Base-by-base conservation (phyloP, 2,329 filamentous ascomycete genomes). In the Pseudocercospora eumusae region DNA sequence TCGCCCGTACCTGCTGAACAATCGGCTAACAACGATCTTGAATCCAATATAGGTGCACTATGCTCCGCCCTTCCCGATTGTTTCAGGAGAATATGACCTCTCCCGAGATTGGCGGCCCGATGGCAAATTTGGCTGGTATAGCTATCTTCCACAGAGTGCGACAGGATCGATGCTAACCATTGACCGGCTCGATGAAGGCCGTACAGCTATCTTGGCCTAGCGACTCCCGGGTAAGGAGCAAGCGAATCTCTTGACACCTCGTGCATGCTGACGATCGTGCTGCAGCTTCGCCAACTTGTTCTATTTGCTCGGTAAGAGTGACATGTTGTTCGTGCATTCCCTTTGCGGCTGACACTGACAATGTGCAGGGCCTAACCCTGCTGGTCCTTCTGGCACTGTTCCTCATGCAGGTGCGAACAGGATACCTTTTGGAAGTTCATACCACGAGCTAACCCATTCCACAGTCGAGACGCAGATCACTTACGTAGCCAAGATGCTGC, bases 401-500 rank as follows among this genome's bases (percentile, higher is more conserved):
- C 65, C 67, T 42, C 85, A 89, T 68, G 83, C 81, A 28, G 61
- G 61, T 63, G 57, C 28, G 57, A 57, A 36, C 33, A n/a, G 9
- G 8, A 40, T 21, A 20, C 50, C 9, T 45, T n/a, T 21, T 47
- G 10, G 42, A 18, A 31, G 42, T 54, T 18, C 52, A 11, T 20
- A 18, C 23, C 20, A 25, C 25, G 15, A 20, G 20, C 60, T 62
- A 52, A 62, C 42, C 27, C 50, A 27, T 50, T 54, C 18, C 25
- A 44, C 61, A 62, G 81, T 88, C 23, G 89, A 92, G 73, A 86
- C 83, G 5, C 85, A 89, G 65, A 73, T 89, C 1, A 83, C 85
- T 0, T 89, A 88, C 72, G 82, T 85, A 60, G 86, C 88, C 15
- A 87, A 88, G 68, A 76, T 90, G 1, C 77, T 92, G 0, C 85